A percentile compares a stretch with the other conserved stretches of the same genome.
These are phyloP conservation scores for Eucalyptus lansdowneana DNA, from an alignment of 345 rosid genomes.

Conservation along the genomic window DNA sequence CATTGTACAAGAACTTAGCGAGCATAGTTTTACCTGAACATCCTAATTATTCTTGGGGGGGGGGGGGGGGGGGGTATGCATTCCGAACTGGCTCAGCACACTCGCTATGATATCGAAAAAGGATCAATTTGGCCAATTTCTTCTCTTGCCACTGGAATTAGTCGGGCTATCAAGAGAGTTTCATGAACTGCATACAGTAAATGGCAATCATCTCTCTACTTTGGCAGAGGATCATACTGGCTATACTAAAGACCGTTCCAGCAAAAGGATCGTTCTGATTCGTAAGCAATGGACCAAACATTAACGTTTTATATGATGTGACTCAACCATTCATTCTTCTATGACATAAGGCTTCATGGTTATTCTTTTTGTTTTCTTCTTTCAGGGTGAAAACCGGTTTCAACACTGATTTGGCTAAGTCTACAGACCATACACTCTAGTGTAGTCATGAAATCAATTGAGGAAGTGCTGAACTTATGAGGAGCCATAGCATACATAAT, in stretches of 20 bases:
- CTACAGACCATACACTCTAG: no score
- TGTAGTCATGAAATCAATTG: no score
- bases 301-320: background rate
- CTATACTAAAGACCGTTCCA: background rate
- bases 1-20: rapidly evolving
- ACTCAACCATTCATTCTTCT: background rate
- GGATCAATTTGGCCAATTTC: background rate
- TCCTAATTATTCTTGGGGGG: background rate
- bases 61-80: rapidly evolving
- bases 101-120: background rate
- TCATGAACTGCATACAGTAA: background rate
- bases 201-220: background rate
- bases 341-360: background rate
- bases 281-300: background rate
- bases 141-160: background rate
- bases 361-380: background rate
- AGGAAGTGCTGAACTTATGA: no score
- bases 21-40: background rate
- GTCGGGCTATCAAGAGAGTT: background rate
- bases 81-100: background rate
- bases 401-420: no score
- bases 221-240: background rate
- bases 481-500: background rate
- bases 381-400: background rate
- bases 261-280: background rate